These are phyloP conservation scores for Hortiboletus flavorubellus DNA, from an alignment of 768 basidiomycete species.

Conservation along the genomic window DNA sequence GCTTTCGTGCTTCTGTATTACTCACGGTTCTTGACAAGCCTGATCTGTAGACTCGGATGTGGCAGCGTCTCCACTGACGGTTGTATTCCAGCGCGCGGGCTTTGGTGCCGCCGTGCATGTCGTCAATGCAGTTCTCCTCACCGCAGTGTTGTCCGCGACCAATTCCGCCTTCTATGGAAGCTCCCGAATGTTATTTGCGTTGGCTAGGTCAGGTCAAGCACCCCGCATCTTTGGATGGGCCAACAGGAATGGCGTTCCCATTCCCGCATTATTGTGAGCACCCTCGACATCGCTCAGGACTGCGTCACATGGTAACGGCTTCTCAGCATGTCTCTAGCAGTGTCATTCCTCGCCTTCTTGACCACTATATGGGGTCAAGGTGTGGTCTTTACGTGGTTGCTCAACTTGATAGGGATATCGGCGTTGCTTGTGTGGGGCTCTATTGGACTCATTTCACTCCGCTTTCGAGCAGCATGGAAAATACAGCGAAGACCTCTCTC, in stretches of 20 bases:
- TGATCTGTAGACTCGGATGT: constrained; percentile 42
- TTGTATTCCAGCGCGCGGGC: constrained; percentile 59
- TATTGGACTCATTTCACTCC: constrained; percentile 51
- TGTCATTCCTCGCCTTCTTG: constrained; percentile 50
- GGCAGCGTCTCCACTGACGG: constrained; percentile 58
- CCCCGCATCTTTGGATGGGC: constrained; percentile 63
- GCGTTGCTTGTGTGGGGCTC: constrained; percentile 66
- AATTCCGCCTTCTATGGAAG: constrained; percentile 66
- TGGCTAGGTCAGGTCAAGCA: constrained; percentile 65
- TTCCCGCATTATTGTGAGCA: constrained; percentile 50
- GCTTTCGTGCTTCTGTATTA: neutral
- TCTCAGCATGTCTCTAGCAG: constrained; percentile 44
- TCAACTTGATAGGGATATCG: constrained; percentile 64
- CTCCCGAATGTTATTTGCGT: constrained; percentile 55
- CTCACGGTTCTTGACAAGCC: neutral
- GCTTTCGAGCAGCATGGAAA: constrained; percentile 60
- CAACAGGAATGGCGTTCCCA: constrained; percentile 61
- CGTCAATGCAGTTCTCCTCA: constrained; percentile 65
- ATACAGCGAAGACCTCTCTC: constrained; percentile 47
- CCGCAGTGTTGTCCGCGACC: constrained; percentile 61
- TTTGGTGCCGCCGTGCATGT: constrained; percentile 61
- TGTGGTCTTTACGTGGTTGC: constrained; percentile 54
- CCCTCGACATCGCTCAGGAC: constrained; percentile 11
- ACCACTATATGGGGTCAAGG: constrained; percentile 59
- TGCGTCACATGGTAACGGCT: neutral